Base-by-base conservation (phyloP, 2,329 filamentous ascomycete genomes). In the Cadophora sp. region DNA sequence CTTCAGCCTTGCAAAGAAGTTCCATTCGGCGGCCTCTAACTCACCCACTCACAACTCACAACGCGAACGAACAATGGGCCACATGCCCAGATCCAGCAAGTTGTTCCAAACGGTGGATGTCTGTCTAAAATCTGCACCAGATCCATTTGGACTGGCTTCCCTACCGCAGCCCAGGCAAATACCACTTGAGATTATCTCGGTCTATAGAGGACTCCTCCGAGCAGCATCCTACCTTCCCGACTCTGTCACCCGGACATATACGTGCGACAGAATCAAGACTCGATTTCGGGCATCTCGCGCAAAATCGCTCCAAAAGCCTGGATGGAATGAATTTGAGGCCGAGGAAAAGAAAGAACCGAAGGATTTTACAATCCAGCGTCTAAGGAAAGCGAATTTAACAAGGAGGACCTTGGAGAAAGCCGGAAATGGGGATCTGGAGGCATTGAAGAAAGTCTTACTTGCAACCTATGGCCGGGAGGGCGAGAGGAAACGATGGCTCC, bases 161-260 rank as follows among this genome's bases (percentile, higher is more conserved):
- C 24, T 14, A 53, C 14, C 6, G 7, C 24, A 24, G 5, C 27
- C 3, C 3, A 20, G 20, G 11, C 14, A 58, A 9, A 5, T 47
- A 13, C 16, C 48, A 11, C 33, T 24, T 18, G 48, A 63, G n/a
- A 43, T 27, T 20, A 24, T 51, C 48, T 63, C 61, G 71, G 76
- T 87, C 56, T 90, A 88, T 76, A 83, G 88, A 65, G 82, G 86
- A 66, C 79, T 90, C 24, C 84, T 90, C 43, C 86, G 88, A 67
- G 86, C 89, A 78, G 80, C 82, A 47, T 83, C 84, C 33, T 90
- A 90, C 73, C 83, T 90, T 2, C 86, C 87, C 14, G 75, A 77
- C 1, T 80, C 80, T 2, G 76, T 83, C 47, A 84, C 84, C 66
- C 82, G 82, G 47, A 75, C 78, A 2, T 82, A 79, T 63, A 77